phyloP scores from a whole-genome alignment of 768 basidiomycete species.

The Rhizopogon vulgaris region DNA sequence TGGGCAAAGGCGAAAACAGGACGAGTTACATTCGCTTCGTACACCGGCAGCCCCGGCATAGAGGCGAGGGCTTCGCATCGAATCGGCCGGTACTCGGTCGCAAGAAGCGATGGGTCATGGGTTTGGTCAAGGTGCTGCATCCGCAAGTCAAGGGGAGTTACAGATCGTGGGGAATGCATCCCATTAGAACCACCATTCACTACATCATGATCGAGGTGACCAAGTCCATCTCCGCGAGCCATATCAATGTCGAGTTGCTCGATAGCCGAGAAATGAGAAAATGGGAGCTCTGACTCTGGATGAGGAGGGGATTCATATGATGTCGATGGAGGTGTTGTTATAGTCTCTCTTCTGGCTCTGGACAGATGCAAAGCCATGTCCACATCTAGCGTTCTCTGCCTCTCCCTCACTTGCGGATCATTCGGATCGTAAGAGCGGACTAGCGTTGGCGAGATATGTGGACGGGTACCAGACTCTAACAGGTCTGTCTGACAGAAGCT shows the following conservation, averaged over 20 bases:
- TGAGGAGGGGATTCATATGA: constrained; percentile 23
- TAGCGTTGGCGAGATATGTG: constrained; percentile 59
- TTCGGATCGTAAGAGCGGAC: constrained; percentile 58
- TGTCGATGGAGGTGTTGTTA: constrained; percentile 30
- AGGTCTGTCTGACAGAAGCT: constrained; percentile 35
- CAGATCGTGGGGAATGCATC: background rate
- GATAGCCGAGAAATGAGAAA: constrained; percentile 39
- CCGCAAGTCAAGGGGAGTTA: constrained; percentile 26
- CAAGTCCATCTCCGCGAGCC: constrained; percentile 28
- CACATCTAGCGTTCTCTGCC: constrained; percentile 90
- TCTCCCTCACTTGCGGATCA: constrained; percentile 73
- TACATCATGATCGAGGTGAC: constrained; percentile 5
- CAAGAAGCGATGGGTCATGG: constrained; percentile 47
- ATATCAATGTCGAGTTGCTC: constrained; percentile 44
- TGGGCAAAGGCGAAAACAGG: constrained; percentile 64
- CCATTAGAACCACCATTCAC: constrained; percentile 7
- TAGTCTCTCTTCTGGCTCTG: constrained; percentile 60
- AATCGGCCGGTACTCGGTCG: constrained; percentile 16
- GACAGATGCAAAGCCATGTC: constrained; percentile 86
- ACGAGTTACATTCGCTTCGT: constrained; percentile 53
- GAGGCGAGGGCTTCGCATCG: constrained; percentile 22
- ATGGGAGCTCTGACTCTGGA: constrained; percentile 26
- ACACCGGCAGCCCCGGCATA: constrained; percentile 55
- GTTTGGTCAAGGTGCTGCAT: constrained; percentile 33
- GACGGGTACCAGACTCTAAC: constrained; percentile 32